Evolutionary conservation across 2,329 filamentous ascomycete genomes (phyloP).

Genomic region (Ophiostoma populinum): DNA sequence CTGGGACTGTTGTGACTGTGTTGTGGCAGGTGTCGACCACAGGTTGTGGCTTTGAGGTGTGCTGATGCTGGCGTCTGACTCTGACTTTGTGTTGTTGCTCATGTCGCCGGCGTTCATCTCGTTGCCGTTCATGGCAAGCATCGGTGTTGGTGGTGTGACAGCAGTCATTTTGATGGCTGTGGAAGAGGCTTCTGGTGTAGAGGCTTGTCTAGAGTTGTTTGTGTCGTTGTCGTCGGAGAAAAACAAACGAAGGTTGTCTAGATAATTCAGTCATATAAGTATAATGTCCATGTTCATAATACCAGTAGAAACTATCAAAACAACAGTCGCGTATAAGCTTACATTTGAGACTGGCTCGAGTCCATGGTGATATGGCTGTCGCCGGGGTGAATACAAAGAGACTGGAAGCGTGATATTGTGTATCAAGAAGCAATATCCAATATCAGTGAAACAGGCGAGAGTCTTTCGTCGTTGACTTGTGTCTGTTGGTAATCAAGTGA

Average conservation of each 20-base stretch:
- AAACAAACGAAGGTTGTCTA: conserved; percentile 27
- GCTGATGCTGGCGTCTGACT: conserved; percentile 20
- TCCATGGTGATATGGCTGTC: conserved; percentile 30
- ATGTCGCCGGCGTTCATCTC: conserved; percentile 34
- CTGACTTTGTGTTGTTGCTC: conserved; percentile 23
- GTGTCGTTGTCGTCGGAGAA: conserved; percentile 20
- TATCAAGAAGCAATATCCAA: too few species aligned
- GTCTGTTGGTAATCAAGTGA: too few species aligned
- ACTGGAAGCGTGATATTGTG: too few species aligned
- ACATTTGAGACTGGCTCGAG: conserved; percentile 34
- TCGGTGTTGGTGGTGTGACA: conserved; percentile 24
- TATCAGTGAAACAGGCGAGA: too few species aligned
- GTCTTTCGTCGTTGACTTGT: too few species aligned
- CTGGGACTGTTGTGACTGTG: conserved; percentile 19
- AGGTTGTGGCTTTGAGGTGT: conserved; percentile 19
- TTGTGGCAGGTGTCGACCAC: conserved; percentile 34
- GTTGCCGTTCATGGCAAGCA: conserved; percentile 16
- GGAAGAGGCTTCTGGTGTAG: not conserved
- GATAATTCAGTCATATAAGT: too few species aligned
- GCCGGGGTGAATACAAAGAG: too few species aligned
- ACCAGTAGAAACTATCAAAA: too few species aligned
- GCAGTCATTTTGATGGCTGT: conserved; percentile 15
- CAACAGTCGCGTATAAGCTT: conserved; percentile 20
- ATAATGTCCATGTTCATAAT: too few species aligned
- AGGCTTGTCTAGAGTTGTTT: not conserved